These are phyloP conservation scores for Cyberlindnera americana DNA, from an alignment of 805 yeast genomes.

Conservation along the genomic window DNA sequence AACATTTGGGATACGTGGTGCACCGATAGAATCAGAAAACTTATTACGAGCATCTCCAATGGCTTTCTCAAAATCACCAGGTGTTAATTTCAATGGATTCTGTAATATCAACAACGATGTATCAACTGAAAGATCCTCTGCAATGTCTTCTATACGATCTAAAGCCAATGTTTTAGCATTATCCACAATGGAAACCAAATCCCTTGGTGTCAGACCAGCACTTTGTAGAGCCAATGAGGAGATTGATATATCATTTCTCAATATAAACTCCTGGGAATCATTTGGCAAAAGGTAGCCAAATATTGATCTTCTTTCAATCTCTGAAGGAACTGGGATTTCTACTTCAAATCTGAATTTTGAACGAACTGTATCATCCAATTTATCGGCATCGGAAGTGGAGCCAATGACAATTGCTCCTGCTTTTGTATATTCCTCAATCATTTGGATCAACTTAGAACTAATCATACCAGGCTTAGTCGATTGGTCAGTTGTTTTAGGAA, in stretches of 20 bases:
- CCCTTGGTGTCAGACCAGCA: conserved; percentile 89
- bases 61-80: conserved; percentile 63
- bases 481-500: conserved; percentile 55
- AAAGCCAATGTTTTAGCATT: conserved; percentile 59
- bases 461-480: conserved; percentile 36
- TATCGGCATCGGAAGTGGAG: conserved; percentile 66
- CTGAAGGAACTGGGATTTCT: conserved; percentile 72
- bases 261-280: conserved; percentile 21
- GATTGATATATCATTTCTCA: conserved; percentile 50
- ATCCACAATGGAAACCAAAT: conserved; percentile 63
- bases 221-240: conserved; percentile 71
- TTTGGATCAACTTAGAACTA: conserved; percentile 49
- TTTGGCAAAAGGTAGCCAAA: conserved; percentile 47
- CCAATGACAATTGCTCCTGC: conserved; percentile 53
- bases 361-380: conserved; percentile 61
- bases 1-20: conserved; percentile 92
- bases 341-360: conserved; percentile 74
- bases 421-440: conserved; percentile 51
- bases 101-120: conserved; percentile 32
- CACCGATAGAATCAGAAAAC: conserved; percentile 93
- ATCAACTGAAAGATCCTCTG: conserved; percentile 11
- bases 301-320: conserved; percentile 64
- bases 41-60: conserved; percentile 80
- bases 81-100: conserved; percentile 49
- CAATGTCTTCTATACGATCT: conserved; percentile 40